phyloP scores from a whole-genome alignment of 2,329 filamentous ascomycete species.

The Stagonosporopsis rhizophila region DNA sequence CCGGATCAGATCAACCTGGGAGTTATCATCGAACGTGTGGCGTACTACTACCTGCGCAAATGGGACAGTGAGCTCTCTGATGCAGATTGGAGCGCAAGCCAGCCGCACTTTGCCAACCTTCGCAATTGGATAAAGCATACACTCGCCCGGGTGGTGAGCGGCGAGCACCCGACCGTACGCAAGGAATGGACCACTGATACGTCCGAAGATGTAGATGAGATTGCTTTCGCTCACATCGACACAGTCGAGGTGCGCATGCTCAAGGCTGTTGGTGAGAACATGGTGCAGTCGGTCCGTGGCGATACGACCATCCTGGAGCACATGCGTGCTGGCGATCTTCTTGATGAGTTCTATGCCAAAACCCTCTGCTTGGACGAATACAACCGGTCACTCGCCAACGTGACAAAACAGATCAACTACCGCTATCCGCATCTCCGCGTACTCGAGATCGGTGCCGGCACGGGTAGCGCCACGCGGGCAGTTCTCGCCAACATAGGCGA shows the following conservation, averaged over 20 bases:
- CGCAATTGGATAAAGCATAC: neutral
- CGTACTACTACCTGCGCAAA: neutral
- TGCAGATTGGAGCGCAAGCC: neutral
- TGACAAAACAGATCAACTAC: too few relatives aligned
- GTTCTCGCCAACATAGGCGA: too few relatives aligned
- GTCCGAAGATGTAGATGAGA: neutral
- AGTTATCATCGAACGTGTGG: constrained; percentile 14
- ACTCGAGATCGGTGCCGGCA: too few relatives aligned
- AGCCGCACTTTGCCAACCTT: neutral
- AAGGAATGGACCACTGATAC: neutral
- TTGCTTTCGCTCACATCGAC: neutral
- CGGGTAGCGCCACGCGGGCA: too few relatives aligned
- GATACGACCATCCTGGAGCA: neutral
- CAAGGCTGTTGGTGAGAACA: neutral
- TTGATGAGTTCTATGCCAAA: too few relatives aligned
- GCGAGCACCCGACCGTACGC: neutral
- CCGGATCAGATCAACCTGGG: too few relatives aligned
- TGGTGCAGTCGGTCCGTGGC: neutral
- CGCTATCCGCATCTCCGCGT: too few relatives aligned
- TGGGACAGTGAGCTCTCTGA: constrained; percentile 10
- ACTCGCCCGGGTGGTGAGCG: neutral
- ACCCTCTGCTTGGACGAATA: too few relatives aligned
- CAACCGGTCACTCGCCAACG: too few relatives aligned
- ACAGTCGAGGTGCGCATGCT: neutral
- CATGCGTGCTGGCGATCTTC: too few relatives aligned